Base-by-base conservation (phyloP, 176 grass and related monocot genomes). In the Hordeum marinum region DNA sequence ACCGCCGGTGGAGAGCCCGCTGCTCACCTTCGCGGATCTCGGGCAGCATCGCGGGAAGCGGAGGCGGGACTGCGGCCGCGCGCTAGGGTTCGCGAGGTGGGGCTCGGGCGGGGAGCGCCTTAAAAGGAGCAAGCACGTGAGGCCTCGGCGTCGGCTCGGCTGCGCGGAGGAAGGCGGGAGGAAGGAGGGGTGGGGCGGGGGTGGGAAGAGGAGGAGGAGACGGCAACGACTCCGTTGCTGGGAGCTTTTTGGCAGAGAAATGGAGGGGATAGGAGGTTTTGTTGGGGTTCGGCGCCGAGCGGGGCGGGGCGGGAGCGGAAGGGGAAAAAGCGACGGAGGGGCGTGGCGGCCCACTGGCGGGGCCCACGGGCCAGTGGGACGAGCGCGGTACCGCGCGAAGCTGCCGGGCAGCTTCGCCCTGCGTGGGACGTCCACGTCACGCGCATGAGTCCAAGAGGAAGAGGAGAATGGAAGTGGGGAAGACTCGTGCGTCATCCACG, bases 11-110 rank as follows among this genome's bases (percentile, higher is more conserved):
- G 60, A 35, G 79, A 74, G 32, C 55, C 32, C 6, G 79, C 62
- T 31, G 18, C 76, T 80, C 29, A 89, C 84, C 89, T 83, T 92
- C 85, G 42, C 87, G 84, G 59, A 92, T 94, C 68, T 97, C 82
- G 70, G 86, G 59, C 77, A 82, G 87, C 91, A 94, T 97, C 21
- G 72, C 29, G 79, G n/a, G 26, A 58, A 61, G 58, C 32, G 54
- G 31, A 34, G 46, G 11, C 0, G 24, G 4, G 48, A n/a, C 5
- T 9, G 27, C 9, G 23, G 83, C 11, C 41, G 63, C 11, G 88
- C 26, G 39, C 26, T 69, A 27, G 63, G 45, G 78, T 68, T 74
- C 82, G 29, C 66, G 66, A 75, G 67, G 72, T 74, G 42, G 80
- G 84, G 74, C 74, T 77, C 82, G 71, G 77, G 89, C 63, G 54